Evolutionary conservation across 352 stramenopile genomes (phyloP), one percentile per base, ranked within the genome.

Genomic region (Phytopythium oedochilum): DNA sequence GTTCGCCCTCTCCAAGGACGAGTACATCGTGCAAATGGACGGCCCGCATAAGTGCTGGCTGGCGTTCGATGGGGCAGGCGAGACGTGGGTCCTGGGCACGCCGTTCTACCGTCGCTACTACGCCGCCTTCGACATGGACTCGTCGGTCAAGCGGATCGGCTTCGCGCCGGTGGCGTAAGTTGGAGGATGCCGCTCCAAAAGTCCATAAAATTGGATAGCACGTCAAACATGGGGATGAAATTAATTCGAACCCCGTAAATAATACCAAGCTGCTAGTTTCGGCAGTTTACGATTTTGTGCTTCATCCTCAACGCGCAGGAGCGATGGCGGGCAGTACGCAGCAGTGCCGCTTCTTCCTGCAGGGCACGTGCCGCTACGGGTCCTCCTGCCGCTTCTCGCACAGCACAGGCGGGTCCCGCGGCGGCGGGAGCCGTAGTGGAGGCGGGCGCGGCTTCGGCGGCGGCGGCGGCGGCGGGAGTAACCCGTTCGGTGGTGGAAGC

Each of bases 1-100:
- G 32, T 98, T 95, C 57, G 83, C 71, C 18, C 77, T 98, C 42
- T 75, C 78, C 44, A 81, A 88, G 63, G 70, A 93, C 17, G 75
- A 97, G 35, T 96, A 97, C 62, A 75, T 97, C 12, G 15, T 29
- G 1, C 12, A 23, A 6, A 43, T 17, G 7, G n/a, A 18, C 15
- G n/a, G 15, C 20, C 46, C 43, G 0, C 12, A 50, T 15, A 23
- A 44, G 11, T 40, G 48, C n/a, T 22, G 11, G n/a, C 29, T 54
- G 6, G 18, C 22, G 18, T 32, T 43, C 32, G 0, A 32, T 12
- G 5, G 11, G 2, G 11, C 2, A 11, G 20, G n/a, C 2, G 7
- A 12, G 10, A 15, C 8, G 2, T 54, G 48, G 48, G 1, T 44
- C 4, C 18, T 54, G 3, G 48, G 34, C 29, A 43, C 32, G 15